These are phyloP conservation scores for Volvox reticuliferus DNA, from an alignment of 139 green algal species.

Conservation along the genomic window DNA sequence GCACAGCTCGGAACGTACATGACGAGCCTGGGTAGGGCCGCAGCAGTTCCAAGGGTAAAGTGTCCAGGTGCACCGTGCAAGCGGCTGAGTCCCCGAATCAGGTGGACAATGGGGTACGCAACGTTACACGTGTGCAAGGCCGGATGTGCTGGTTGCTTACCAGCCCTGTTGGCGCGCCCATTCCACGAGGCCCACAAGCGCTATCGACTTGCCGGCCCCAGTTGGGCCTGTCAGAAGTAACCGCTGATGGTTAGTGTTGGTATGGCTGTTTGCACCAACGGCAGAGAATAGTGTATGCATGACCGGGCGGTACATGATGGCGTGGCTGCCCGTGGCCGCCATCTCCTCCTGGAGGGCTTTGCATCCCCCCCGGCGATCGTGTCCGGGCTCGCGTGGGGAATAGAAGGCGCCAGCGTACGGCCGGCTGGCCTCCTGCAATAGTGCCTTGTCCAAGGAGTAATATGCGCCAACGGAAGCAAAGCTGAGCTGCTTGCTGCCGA, in stretches of 20 bases:
- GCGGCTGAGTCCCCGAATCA: background rate
- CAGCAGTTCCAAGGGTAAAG: background rate
- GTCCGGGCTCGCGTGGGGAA: slow-evolving; percentile 28
- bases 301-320: slow-evolving; percentile 38
- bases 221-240: slow-evolving; percentile 35
- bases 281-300: slow-evolving; percentile 24
- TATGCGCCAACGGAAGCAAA: slow-evolving; percentile 19
- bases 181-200: slow-evolving; percentile 70
- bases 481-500: background rate
- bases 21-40: slow-evolving; percentile 55
- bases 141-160: slow-evolving; percentile 9
- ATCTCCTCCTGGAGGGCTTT: slow-evolving; percentile 58
- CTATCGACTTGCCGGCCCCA: slow-evolving; percentile 79
- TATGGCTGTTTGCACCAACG: background rate
- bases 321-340: slow-evolving; percentile 15
- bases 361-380: slow-evolving; percentile 60
- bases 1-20: slow-evolving; percentile 79
- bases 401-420: slow-evolving; percentile 52
- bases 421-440: slow-evolving; percentile 50
- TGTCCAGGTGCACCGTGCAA: background rate
- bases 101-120: background rate
- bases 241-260: background rate
- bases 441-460: slow-evolving; percentile 38
- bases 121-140: no score
- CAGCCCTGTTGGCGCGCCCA: slow-evolving; percentile 69